Conservation (phyloP, 176 grass and related monocot genomes). For the Guadua angustifolia region DNA sequence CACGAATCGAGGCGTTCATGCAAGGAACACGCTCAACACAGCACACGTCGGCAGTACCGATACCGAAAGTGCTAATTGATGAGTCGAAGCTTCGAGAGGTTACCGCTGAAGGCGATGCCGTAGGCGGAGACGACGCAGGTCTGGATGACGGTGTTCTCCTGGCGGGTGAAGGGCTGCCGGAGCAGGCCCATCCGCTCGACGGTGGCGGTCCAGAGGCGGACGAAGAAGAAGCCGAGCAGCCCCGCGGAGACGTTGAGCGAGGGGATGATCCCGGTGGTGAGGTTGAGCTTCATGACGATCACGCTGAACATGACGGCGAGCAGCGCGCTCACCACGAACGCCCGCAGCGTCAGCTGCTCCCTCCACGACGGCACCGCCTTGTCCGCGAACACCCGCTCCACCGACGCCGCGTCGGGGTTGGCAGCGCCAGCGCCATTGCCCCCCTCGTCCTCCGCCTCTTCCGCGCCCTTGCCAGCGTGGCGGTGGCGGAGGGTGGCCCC, state of each 20-base stretch:
- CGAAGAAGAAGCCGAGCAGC: slow-evolving; percentile 68
- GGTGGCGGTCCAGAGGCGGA: slow-evolving; percentile 54
- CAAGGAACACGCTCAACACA: neutral
- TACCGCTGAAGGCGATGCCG: slow-evolving; percentile 72
- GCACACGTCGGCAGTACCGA: neutral
- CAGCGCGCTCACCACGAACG: slow-evolving; percentile 75
- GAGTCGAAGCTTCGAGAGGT: neutral
- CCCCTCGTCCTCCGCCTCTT: neutral
- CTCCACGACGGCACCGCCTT: slow-evolving; percentile 61
- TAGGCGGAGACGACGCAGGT: slow-evolving; percentile 80
- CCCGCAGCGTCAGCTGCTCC: slow-evolving; percentile 77
- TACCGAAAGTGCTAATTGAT: neutral
- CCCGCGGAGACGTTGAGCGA: slow-evolving; percentile 88
- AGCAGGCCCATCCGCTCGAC: slow-evolving; percentile 54
- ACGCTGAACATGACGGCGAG: slow-evolving; percentile 73
- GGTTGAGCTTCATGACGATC: slow-evolving; percentile 85
- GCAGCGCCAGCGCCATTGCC: neutral
- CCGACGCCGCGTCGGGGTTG: slow-evolving; percentile 18
- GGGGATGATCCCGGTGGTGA: slow-evolving; percentile 84
- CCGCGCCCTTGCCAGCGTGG: slow-evolving; percentile 36
- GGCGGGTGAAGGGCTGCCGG: slow-evolving; percentile 54
- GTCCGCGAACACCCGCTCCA: slow-evolving; percentile 61
- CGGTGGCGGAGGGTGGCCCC: slow-evolving; percentile 46
- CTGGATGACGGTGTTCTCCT: slow-evolving; percentile 88
- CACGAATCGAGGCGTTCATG: neutral